Evolutionary conservation across 805 yeast species (phyloP).

Genomic region (Naumovozyma dairenensis): DNA sequence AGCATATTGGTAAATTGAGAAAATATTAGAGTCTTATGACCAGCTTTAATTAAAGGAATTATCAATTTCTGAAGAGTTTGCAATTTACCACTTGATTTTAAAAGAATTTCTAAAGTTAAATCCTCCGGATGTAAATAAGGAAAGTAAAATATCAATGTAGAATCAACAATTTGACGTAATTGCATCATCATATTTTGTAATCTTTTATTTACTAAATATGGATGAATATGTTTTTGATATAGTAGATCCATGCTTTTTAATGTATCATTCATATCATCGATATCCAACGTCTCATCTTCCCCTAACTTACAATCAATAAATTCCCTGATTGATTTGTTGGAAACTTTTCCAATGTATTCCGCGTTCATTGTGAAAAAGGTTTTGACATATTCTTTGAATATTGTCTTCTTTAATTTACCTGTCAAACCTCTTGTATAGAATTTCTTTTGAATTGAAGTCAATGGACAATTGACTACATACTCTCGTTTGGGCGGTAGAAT

Average conservation of each 20-base stretch:
- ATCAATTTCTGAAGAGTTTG: conserved; percentile 58
- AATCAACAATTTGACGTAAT: conserved; percentile 70
- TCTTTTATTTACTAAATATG: conserved; percentile 40
- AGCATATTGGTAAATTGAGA: conserved; percentile 79
- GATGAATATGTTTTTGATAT: conserved; percentile 28
- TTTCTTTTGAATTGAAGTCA: conserved; percentile 54
- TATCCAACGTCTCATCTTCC: conserved; percentile 2
- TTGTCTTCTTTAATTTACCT: conserved; percentile 34
- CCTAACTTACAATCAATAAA: conserved; percentile 34
- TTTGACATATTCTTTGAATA: conserved; percentile 39
- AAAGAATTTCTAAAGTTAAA: conserved; percentile 32
- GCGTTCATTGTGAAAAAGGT: conserved; percentile 41
- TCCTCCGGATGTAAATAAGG: conserved; percentile 51
- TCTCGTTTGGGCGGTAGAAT: conserved; percentile 84
- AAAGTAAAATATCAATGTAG: conserved; percentile 74
- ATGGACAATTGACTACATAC: conserved; percentile 64
- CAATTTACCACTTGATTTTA: conserved; percentile 63
- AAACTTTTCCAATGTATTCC: conserved; percentile 22
- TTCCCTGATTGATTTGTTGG: conserved; percentile 31
- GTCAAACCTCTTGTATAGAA: conserved; percentile 46
- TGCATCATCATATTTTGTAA: conserved; percentile 74
- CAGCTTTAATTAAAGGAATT: conserved; percentile 35
- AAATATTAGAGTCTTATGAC: conserved; percentile 72
- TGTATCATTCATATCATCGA: conserved; percentile 5
- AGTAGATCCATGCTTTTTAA: conserved; percentile 19